Conservation (phyloP, 768 basidiomycete genomes). For the Cubamyces lactineus region DNA sequence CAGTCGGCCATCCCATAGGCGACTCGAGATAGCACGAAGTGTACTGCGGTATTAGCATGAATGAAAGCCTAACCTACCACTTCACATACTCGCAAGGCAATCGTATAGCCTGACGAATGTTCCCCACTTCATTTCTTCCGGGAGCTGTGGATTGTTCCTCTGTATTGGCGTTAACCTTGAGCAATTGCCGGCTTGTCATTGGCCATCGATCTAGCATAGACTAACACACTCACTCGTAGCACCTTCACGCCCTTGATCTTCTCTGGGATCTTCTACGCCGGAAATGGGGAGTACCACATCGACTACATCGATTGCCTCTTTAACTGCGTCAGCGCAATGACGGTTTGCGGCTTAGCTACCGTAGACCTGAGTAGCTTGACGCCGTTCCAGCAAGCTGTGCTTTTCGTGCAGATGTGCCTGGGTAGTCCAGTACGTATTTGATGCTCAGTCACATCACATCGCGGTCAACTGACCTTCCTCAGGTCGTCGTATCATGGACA, state of each 20-base stretch:
- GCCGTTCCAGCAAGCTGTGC: slow-evolving; percentile 65
- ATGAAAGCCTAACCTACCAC: no score
- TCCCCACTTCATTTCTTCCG: not conserved
- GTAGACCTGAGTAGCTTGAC: slow-evolving; percentile 72
- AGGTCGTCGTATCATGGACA: slow-evolving; percentile 83
- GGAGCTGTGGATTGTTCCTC: no score
- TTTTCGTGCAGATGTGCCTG: slow-evolving; percentile 80
- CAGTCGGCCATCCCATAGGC: not conserved
- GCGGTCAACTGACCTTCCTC: not conserved
- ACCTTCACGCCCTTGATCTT: slow-evolving; percentile 78
- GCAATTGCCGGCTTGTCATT: not conserved
- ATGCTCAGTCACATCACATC: no score
- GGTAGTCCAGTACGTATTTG: slow-evolving; percentile 67
- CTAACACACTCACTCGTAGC: slow-evolving; percentile 40
- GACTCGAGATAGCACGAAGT: no score
- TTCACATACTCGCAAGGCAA: no score
- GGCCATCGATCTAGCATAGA: not conserved
- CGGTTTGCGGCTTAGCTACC: slow-evolving; percentile 75
- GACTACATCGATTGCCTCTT: slow-evolving; percentile 79
- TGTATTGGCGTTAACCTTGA: no score
- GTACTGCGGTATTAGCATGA: no score
- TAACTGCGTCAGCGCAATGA: slow-evolving; percentile 76
- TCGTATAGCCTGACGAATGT: not conserved
- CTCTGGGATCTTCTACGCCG: slow-evolving; percentile 81
- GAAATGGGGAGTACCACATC: slow-evolving; percentile 73